Base-by-base conservation (phyloP, 345 rosid species). In the Aquilaria sinensis region DNA sequence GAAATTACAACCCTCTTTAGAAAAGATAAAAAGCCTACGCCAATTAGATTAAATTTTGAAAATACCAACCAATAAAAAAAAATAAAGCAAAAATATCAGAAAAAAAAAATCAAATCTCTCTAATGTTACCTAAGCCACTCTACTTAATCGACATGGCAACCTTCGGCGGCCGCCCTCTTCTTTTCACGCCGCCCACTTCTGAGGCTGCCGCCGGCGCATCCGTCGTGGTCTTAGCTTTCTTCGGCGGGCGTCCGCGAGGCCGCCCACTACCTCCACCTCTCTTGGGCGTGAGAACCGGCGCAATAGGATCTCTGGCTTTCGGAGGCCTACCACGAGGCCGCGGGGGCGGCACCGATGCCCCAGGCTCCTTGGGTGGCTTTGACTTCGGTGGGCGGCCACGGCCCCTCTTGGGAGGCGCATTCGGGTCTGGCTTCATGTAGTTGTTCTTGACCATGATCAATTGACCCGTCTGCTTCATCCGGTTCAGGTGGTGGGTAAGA, bases 311-410 rank as follows among this genome's bases (percentile, higher is more conserved):
- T 48, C 72, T 82, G 0, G 83, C 8, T 48, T 85, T 88, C 0
- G 96, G 96, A 5, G 89, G 92, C 57, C 96, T 85, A 45, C 96
- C 96, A 0, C 93, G 83, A 3, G 96, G 89, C 47, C 89, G 81
- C 0, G 91, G 83, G 0, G 92, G 69, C 0, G 78, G 23, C 10
- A 71, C 32, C 0, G 65, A 78, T 5, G 64, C 23, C 0, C 81
- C 77, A 0, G 77, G 69, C 3, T 81, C 83, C 0, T 68, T 2
- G 0, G 81, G 70, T 0, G 9, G 65, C 65, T 81, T 87, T 0
- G 90, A 75, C 71, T 90, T 93, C 0, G 97, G 92, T 3, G 98
- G 98, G 32, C 97, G 90, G 50, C 98, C 94, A 5, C 97, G 94
- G 46, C 97, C 96, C 31, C 98, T 77, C 74, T 80, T 90, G 3